These are phyloP conservation scores for Dendryphion nanum DNA, from an alignment of 2,329 filamentous ascomycete species.

Conservation along the genomic window DNA sequence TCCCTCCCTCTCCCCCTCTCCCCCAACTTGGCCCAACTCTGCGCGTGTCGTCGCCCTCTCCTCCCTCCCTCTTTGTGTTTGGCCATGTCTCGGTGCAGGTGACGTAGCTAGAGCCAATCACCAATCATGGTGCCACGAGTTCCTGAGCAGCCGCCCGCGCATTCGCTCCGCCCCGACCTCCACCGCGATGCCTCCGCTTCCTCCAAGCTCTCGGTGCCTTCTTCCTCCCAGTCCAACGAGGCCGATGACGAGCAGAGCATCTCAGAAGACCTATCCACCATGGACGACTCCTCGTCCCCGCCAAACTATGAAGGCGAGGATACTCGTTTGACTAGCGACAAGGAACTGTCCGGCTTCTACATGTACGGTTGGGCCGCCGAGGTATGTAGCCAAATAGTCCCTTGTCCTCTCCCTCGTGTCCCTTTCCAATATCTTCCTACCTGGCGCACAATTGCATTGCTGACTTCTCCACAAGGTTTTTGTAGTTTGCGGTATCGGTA, in stretches of 20 bases:
- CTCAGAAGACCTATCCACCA: conserved; percentile 27
- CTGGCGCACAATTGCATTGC: too few species aligned
- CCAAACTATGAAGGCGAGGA: conserved; percentile 79
- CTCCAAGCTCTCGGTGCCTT: conserved; percentile 35
- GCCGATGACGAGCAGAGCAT: conserved; percentile 45
- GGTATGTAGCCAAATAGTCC: conserved; percentile 24
- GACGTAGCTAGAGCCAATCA: too few species aligned
- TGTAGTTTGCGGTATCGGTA: conserved; percentile 83
- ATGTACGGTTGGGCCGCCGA: conserved; percentile 95
- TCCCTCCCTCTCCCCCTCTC: conserved; percentile 1
- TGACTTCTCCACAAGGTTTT: conserved; percentile 59
- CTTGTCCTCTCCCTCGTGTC: conserved; percentile 1
- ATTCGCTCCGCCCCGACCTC: conserved; percentile 24
- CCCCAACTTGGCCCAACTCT: too few species aligned
- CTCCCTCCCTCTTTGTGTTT: conserved; percentile 1
- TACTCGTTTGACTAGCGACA: conserved; percentile 78
- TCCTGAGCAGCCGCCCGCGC: conserved; percentile 15
- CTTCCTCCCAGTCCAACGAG: conserved; percentile 40
- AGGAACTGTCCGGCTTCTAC: conserved; percentile 93
- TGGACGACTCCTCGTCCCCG: conserved; percentile 29
- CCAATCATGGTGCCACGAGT: conserved; percentile 31
- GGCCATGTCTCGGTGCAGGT: conserved; percentile 22
- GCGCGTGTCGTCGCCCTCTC: background rate
- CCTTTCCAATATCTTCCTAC: too few species aligned
- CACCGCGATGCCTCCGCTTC: conserved; percentile 29